Base-by-base conservation (phyloP, 805 yeast species). In the Grigorovia yakushimaensis region DNA sequence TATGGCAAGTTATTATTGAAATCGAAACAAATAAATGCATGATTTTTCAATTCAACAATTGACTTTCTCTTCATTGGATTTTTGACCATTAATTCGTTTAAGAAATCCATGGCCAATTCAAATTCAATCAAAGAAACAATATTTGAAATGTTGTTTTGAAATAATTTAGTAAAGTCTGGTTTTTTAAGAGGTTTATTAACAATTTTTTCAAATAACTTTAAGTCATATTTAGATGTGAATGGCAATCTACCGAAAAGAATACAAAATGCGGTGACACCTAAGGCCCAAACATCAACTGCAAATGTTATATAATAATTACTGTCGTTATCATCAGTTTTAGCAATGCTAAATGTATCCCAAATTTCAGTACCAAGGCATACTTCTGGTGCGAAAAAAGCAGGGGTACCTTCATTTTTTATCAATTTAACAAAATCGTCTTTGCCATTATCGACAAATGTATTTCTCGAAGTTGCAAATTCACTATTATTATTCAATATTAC, bases 401-500 rank as follows among this genome's bases (percentile, higher is more conserved):
- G 98, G 0, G 98, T 91, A 5, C 98, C 98, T 0, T 95, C 98
- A 0, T 98, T 91, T 64, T 89, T 91, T 1, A 96, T 94, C 51
- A 91, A 71, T 56, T 91, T 97, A 47, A 81, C 69, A 51, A 88
- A 96, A 53, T 77, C 72, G 3, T 42, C 37, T 23, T 40, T 40
- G 5, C 17, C 30, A 9, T 21, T 30, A 13, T 27, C 37, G 3
- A 8, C 24, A 4, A 9, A 11, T 6, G 30, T 39, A 37, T 39
- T 30, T 20, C 15, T n/a, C 9, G 56, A 49, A 57, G 5, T 74
- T 2, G 44, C 36, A 0, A 49, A 33, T n/a, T 17, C 21, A 11
- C 9, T 11, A 38, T 42, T 42, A 57, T 3, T 73, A 11, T 39
- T 40, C 4, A 49, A 36, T 35, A 45, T 41, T 65, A 86, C 84